Conservation (phyloP, 495 filamentous ascomycete genomes). For the Daldinia concentrica region DNA sequence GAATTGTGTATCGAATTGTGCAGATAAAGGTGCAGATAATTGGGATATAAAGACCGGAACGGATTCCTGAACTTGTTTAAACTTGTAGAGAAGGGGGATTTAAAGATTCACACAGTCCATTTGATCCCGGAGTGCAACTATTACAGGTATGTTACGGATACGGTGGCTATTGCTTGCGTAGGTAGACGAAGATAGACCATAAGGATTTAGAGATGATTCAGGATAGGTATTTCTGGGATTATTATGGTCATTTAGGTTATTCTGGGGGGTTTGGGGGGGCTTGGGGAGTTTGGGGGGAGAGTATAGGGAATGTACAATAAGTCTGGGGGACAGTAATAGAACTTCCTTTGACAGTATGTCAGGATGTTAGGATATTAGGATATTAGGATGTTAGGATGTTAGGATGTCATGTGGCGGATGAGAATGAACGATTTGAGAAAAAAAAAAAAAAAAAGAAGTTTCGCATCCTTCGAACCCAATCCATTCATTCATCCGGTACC, state of each 20-base stretch:
- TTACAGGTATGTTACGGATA: slow-evolving; percentile 8
- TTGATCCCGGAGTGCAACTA: background rate
- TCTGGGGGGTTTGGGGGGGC: background rate
- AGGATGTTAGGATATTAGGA: background rate
- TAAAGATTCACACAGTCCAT: background rate
- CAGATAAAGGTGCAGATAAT: background rate
- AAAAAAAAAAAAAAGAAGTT: background rate
- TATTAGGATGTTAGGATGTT: background rate
- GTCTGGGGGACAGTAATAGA: background rate
- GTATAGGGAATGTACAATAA: background rate
- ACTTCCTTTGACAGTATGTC: background rate
- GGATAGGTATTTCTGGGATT: background rate
- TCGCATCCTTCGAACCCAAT: slow-evolving; percentile 7
- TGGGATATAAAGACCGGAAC: background rate
- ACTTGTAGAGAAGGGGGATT: background rate
- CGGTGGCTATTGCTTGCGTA: background rate
- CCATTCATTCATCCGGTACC: background rate
- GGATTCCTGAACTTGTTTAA: background rate
- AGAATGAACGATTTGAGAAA: background rate
- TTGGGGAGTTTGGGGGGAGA: background rate
- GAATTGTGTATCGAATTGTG: background rate
- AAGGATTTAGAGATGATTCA: background rate
- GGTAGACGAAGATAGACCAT: slow-evolving; percentile 3
- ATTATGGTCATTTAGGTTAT: background rate
- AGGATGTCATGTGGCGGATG: background rate